Evolutionary conservation across 1,284 basidiomycete genomes (phyloP), one percentile per base, ranked within the genome.

Genomic region (Sporisorium sorghi): DNA sequence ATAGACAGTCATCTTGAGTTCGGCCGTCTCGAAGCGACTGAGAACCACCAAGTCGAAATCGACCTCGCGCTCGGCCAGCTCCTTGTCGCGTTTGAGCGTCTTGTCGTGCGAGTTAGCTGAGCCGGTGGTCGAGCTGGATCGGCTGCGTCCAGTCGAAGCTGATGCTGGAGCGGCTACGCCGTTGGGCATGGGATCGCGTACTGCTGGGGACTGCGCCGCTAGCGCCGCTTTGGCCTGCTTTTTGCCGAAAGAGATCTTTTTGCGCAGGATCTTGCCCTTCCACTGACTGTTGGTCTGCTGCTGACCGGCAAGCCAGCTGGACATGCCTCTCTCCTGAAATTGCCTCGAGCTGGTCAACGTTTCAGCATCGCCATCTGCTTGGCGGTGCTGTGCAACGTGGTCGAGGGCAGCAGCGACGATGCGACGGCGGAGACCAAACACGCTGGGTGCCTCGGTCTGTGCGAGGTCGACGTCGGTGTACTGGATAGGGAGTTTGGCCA

Each of bases 391-490:
- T 15, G 49, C n/a, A 30, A 58, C 37, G 12, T 51, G 44, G 24
- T 72, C 69, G 23, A 74, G 55, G 1, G 66, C 66, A 37, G 72
- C 72, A 14, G 72, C 72, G 10, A 72, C 24, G 42, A 74, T 63
- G 30, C 66, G 58, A 7, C 72, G 49, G 11, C 72, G 61, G 17
- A 74, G 56, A 4, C 72, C 72, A 40, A 74, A 69, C 4, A 70
- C 66, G 39, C 72, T 74, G 2, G 72, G 72, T 9, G 59, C 40
- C 23, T 68, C 65, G 15, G 70, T 63, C 21, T 59, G 72, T 6
- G 55, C 32, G 15, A 65, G 56, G 21, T 74, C 62, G 15, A 57
- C 15, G 33, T 65, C 62, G 47, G 30, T 50, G 26, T 66, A 69
- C 15, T 70, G 55, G 11, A 74, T 58, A 26, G 55, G 40, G 17